phyloP scores from a whole-genome alignment of 2,329 filamentous ascomycete genomes.

The Aspergillus spinulosporus region DNA sequence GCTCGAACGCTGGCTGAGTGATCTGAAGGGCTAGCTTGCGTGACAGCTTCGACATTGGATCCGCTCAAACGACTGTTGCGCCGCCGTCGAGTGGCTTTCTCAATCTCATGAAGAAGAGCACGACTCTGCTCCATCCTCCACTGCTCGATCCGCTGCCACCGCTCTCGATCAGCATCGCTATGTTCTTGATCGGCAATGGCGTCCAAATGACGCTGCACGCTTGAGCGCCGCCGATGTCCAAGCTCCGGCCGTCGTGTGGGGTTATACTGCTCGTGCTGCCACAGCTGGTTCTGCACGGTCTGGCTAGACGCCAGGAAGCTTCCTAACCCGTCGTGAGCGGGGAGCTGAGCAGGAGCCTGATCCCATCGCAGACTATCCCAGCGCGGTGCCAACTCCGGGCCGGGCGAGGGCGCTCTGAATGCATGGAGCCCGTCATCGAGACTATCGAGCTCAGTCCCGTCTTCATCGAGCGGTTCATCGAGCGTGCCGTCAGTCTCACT shows the following conservation, averaged over 20 bases:
- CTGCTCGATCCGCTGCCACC: slow-evolving; percentile 79
- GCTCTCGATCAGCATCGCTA: slow-evolving; percentile 66
- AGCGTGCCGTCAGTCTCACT: slow-evolving; percentile 39
- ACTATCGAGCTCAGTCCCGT: slow-evolving; percentile 80
- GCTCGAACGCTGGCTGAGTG: slow-evolving; percentile 36
- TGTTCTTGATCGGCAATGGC: slow-evolving; percentile 58
- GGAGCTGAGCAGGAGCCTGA: slow-evolving; percentile 68
- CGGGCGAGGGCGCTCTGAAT: slow-evolving; percentile 67
- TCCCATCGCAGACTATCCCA: slow-evolving; percentile 50
- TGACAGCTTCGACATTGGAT: slow-evolving; percentile 18
- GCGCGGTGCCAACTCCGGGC: slow-evolving; percentile 43
- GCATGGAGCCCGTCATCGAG: slow-evolving; percentile 88
- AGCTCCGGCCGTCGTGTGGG: slow-evolving; percentile 60
- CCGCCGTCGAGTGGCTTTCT: slow-evolving; percentile 75
- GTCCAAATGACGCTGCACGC: slow-evolving; percentile 59
- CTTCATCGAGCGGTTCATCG: slow-evolving; percentile 58
- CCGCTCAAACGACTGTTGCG: slow-evolving; percentile 37
- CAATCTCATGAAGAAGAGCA: slow-evolving; percentile 82
- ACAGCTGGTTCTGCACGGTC: slow-evolving; percentile 76
- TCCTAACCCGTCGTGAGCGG: slow-evolving; percentile 86
- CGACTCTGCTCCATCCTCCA: slow-evolving; percentile 92
- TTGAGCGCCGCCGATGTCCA: slow-evolving; percentile 54
- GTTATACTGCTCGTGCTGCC: slow-evolving; percentile 85
- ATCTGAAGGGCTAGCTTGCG: slow-evolving; percentile 23
- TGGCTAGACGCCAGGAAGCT: slow-evolving; percentile 70